phyloP scores from a whole-genome alignment of 1,284 basidiomycete species.

The Sparassis latifolia region DNA sequence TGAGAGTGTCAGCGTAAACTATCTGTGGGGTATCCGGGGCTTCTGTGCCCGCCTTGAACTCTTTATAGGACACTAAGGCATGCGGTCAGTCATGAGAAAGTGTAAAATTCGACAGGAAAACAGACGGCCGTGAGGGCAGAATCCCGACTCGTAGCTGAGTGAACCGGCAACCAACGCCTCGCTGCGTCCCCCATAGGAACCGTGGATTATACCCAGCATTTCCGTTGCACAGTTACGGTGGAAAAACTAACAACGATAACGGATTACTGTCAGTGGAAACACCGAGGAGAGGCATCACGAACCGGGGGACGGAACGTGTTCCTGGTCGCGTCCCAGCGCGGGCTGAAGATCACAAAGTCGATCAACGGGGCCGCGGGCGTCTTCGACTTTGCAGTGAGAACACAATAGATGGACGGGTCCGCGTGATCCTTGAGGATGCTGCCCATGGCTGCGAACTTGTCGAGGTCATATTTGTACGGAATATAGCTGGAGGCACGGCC shows the following conservation, averaged over 20 bases:
- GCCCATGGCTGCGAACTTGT: conserved; percentile 40
- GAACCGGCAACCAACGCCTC: conserved; percentile 54
- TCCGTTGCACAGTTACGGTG: conserved; percentile 59
- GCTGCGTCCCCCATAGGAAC: conserved; percentile 52
- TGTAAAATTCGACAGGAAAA: background rate
- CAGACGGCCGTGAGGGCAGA: conserved; percentile 42
- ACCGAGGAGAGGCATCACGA: conserved; percentile 6
- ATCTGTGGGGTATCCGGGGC: conserved; percentile 45
- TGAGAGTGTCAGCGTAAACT: conserved; percentile 40
- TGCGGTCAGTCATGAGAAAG: background rate
- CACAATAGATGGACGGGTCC: conserved; percentile 60
- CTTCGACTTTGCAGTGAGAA: conserved; percentile 59
- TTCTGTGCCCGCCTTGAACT: conserved; percentile 48
- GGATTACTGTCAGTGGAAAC: background rate
- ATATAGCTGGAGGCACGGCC: background rate
- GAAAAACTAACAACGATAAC: conserved; percentile 38
- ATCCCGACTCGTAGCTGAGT: conserved; percentile 56
- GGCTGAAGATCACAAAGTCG: conserved; percentile 59
- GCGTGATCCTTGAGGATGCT: conserved; percentile 61
- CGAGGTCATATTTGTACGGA: background rate
- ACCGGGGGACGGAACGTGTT: conserved; percentile 40
- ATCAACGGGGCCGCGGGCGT: conserved; percentile 47
- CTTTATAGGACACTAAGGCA: conserved; percentile 44
- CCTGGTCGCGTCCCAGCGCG: conserved; percentile 55
- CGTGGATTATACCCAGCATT: conserved; percentile 55